Evolutionary conservation across 1,139 yeast genomes (phyloP).

Genomic region (Casaregolazyma suthepensis): DNA sequence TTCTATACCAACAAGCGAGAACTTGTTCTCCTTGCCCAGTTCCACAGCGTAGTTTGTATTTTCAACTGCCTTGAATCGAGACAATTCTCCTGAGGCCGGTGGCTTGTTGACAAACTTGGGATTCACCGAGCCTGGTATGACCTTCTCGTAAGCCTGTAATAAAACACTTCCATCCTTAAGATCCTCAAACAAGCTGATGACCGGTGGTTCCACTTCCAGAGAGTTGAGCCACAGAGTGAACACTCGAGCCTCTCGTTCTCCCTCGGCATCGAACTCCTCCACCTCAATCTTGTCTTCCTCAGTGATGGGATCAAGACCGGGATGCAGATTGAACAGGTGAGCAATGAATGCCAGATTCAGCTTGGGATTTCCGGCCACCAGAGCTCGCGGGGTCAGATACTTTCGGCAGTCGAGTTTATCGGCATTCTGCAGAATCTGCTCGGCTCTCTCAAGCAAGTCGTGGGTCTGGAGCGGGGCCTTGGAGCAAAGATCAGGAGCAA

Average conservation of each 20-base stretch:
- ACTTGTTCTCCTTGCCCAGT: conserved; percentile 84
- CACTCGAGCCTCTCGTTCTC: conserved; percentile 98
- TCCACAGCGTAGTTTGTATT: conserved; percentile 96
- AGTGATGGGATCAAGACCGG: conserved; percentile 93
- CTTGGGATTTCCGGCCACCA: conserved; percentile 95
- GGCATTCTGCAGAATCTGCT: conserved; percentile 75
- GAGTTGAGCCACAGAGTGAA: conserved; percentile 97
- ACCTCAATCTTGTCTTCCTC: conserved; percentile 81
- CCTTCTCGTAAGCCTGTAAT: conserved; percentile 92
- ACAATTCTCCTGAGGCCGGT: conserved; percentile 69
- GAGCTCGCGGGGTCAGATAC: conserved; percentile 85
- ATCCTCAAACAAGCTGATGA: conserved; percentile 87
- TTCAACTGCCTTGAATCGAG: conserved; percentile 91
- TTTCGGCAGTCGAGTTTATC: conserved; percentile 90
- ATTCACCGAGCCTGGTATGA: conserved; percentile 87
- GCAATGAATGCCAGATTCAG: conserved; percentile 96
- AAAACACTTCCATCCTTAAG: conserved; percentile 87
- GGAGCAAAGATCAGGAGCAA: conserved; percentile 80
- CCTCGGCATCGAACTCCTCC: conserved; percentile 96
- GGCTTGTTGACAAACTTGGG: conserved; percentile 75
- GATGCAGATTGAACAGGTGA: conserved; percentile 89
- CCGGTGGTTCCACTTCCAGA: conserved; percentile 91
- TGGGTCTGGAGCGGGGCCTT: conserved; percentile 68
- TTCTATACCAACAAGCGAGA: conserved; percentile 94
- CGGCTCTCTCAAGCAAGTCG: conserved; percentile 77